These are phyloP conservation scores for Rugonectria rugulosa DNA, from an alignment of 2,329 filamentous ascomycete genomes.

Conservation along the genomic window DNA sequence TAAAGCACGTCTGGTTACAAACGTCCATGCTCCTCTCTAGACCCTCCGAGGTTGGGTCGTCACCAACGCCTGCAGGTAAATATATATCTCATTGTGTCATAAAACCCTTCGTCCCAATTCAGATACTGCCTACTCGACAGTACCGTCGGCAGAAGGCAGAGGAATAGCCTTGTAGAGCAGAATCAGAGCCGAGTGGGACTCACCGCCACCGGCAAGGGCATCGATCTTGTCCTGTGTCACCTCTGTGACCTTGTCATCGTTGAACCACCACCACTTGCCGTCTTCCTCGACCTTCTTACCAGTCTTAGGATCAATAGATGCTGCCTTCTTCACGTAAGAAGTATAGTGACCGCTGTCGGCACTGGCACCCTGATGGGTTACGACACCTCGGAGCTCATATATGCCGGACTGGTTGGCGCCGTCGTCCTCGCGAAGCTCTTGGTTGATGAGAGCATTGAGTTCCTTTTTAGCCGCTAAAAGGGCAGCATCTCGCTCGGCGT, in stretches of 20 bases:
- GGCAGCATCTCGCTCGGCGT: conserved; percentile 80
- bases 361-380: conserved; percentile 95
- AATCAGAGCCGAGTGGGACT: conserved; percentile 84
- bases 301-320: conserved; percentile 73
- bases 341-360: conserved; percentile 99
- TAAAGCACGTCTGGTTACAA: conserved; percentile 17
- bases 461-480: conserved; percentile 88
- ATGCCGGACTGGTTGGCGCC: conserved; percentile 92
- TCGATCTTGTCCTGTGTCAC: conserved; percentile 92
- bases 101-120: neutral
- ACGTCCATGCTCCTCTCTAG: conserved; percentile 13
- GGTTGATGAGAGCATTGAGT: conserved; percentile 78
- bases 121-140: conserved; percentile 35
- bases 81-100: conserved; percentile 3
- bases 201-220: conserved; percentile 86
- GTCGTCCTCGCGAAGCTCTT: conserved; percentile 76
- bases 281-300: conserved; percentile 83
- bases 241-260: conserved; percentile 96
- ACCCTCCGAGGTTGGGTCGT: conserved; percentile 11
- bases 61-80: conserved; percentile 12
- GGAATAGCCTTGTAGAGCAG: conserved; percentile 79
- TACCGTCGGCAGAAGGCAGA: conserved; percentile 65
- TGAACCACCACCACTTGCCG: conserved; percentile 99
- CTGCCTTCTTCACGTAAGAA: conserved; percentile 93
- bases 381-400: conserved; percentile 92